These are phyloP conservation scores for Schwanniomyces vanrijiae DNA, from an alignment of 805 yeast genomes.

Conservation along the genomic window DNA sequence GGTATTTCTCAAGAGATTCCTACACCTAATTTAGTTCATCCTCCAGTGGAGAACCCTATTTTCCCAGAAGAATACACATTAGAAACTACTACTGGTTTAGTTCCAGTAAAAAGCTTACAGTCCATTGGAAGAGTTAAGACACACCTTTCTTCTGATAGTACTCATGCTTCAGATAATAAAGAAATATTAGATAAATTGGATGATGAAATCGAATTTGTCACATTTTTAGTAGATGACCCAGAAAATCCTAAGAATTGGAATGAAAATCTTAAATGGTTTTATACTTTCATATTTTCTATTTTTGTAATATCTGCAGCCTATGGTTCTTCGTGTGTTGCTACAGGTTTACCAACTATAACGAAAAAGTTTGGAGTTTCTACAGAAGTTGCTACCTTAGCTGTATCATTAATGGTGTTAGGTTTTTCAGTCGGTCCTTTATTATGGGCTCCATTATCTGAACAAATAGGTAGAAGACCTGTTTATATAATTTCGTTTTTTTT, in stretches of 20 bases:
- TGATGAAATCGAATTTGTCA: constrained; percentile 79
- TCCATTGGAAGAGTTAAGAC: constrained; percentile 55
- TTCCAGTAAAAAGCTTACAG: constrained; percentile 72
- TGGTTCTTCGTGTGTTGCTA: constrained; percentile 89
- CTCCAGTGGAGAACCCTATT: constrained; percentile 59
- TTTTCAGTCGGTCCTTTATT: constrained; percentile 83
- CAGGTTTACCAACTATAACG: constrained; percentile 70
- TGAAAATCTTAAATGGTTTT: constrained; percentile 52
- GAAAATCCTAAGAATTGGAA: constrained; percentile 92
- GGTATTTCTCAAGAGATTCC: constrained; percentile 61
- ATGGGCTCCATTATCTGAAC: constrained; percentile 89
- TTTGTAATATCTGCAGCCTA: constrained; percentile 89
- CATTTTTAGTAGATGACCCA: constrained; percentile 76
- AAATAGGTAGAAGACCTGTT: constrained; percentile 82
- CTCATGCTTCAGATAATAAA: constrained; percentile 13
- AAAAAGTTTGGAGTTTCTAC: constrained; percentile 67
- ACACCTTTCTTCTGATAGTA: constrained; percentile 4
- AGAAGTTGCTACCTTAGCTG: constrained; percentile 78
- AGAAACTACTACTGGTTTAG: constrained; percentile 87
- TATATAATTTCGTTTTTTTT: constrained; percentile 74
- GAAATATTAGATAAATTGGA: constrained; percentile 33
- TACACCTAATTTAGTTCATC: constrained; percentile 47
- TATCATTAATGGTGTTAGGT: constrained; percentile 87
- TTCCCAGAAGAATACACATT: constrained; percentile 92
- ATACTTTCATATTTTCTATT: constrained; percentile 66